These are phyloP conservation scores for Mycena capillaripes DNA, from an alignment of 768 basidiomycete species.

Conservation along the genomic window DNA sequence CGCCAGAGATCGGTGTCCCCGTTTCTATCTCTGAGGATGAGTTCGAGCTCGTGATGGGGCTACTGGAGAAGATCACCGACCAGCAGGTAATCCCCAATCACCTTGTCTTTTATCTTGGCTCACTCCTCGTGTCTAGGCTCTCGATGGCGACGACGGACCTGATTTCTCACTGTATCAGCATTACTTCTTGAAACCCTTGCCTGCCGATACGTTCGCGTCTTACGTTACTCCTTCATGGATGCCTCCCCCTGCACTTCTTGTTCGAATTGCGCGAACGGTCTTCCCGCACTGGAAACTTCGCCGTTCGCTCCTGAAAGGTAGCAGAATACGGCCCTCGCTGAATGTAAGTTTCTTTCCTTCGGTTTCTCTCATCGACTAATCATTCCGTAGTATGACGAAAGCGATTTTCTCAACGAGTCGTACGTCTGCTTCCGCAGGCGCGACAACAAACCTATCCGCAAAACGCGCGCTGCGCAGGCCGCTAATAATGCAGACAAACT, in stretches of 20 bases:
- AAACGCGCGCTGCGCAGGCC: conserved; percentile 92
- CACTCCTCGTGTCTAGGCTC: conserved; percentile 52
- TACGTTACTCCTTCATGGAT: conserved; percentile 79
- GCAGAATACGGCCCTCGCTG: conserved; percentile 87
- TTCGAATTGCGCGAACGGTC: conserved; percentile 77
- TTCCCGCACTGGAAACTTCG: conserved; percentile 95
- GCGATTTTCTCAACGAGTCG: conserved; percentile 90
- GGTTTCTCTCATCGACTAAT: conserved; percentile 1
- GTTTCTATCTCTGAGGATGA: conserved; percentile 89
- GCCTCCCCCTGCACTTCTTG: conserved; percentile 71
- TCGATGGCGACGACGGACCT: conserved; percentile 82
- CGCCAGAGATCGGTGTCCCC: conserved; percentile 76
- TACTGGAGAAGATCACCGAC: conserved; percentile 93
- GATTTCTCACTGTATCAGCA: conserved; percentile 80
- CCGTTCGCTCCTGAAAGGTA: conserved; percentile 83
- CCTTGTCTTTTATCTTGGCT: conserved; percentile 53
- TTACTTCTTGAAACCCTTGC: conserved; percentile 70
- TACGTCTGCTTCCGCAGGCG: conserved; percentile 98
- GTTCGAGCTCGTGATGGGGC: conserved; percentile 95
- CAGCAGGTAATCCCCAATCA: conserved; percentile 89
- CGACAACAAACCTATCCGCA: conserved; percentile 93
- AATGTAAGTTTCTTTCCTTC: conserved; percentile 70
- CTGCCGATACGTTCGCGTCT: conserved; percentile 75
- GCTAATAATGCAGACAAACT: conserved; percentile 87
- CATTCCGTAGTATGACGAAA: conserved; percentile 80